phyloP scores from a whole-genome alignment of 306 rosid genomes.

The Quercus gilva region DNA sequence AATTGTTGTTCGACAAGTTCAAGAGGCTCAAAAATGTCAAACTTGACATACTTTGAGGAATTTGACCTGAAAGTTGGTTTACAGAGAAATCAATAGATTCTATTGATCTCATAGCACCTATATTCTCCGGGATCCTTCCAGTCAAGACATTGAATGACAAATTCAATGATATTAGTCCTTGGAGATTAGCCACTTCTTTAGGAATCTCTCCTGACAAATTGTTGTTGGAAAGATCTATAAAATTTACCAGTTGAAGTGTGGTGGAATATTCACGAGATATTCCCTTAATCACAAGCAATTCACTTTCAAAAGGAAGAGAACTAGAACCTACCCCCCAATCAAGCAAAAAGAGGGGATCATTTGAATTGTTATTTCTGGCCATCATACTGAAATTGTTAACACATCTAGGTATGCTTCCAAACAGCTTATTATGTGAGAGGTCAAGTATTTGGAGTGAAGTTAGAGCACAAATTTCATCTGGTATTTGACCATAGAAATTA shows the following conservation, averaged over 20 bases:
- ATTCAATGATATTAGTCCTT: not conserved
- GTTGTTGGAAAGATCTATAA: slow-evolving; percentile 11
- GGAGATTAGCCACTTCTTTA: not conserved
- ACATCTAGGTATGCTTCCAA: too few species aligned
- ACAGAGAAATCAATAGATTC: slow-evolving; percentile 11
- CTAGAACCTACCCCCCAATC: too few species aligned
- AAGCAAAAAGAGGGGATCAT: too few species aligned
- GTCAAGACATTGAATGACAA: not conserved
- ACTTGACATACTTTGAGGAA: not conserved
- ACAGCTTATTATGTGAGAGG: too few species aligned
- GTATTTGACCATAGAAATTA: too few species aligned
- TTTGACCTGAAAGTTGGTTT: slow-evolving; percentile 13
- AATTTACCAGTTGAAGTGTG: not conserved
- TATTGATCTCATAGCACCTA: not conserved
- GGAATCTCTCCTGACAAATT: not conserved
- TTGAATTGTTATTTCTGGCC: too few species aligned
- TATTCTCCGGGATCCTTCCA: not conserved
- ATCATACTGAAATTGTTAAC: too few species aligned
- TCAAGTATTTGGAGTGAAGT: too few species aligned
- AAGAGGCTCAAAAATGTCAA: not conserved
- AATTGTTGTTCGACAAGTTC: slow-evolving; percentile 5
- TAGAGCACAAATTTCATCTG: too few species aligned
- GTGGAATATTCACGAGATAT: not conserved
- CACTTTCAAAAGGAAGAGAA: too few species aligned
- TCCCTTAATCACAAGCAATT: not conserved